phyloP scores from a whole-genome alignment of 148 eudicot genomes.

The Agrostemma githago region DNA sequence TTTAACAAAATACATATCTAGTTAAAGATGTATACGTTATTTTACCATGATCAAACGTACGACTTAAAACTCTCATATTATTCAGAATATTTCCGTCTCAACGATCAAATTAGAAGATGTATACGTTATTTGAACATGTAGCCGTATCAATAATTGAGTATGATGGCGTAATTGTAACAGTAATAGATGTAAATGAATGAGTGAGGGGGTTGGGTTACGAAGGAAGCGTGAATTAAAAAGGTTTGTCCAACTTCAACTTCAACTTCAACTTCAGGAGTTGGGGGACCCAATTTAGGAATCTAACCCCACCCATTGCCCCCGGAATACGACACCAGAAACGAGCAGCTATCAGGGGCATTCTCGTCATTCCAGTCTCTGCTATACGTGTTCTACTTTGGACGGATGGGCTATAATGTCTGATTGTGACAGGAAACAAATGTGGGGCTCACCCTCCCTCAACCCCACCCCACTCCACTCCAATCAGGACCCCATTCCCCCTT shows the following conservation, averaged over 20 bases:
- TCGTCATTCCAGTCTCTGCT: not conserved
- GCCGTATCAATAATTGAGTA: too few species aligned
- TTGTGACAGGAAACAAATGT: constrained; percentile 26
- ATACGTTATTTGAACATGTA: too few species aligned
- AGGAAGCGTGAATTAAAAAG: constrained; percentile 4
- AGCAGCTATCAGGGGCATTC: constrained; percentile 15
- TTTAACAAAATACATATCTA: too few species aligned
- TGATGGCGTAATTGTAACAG: too few species aligned
- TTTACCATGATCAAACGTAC: too few species aligned
- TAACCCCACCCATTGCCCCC: constrained; percentile 34
- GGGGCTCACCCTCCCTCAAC: constrained; percentile 17
- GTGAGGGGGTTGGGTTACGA: not conserved
- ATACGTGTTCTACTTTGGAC: constrained; percentile 26
- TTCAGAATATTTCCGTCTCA: too few species aligned
- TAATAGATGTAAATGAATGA: too few species aligned
- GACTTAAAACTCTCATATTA: too few species aligned
- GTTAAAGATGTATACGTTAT: too few species aligned
- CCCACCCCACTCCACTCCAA: constrained; percentile 12
- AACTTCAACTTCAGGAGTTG: constrained; percentile 21
- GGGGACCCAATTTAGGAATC: constrained; percentile 39
- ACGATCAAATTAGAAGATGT: too few species aligned
- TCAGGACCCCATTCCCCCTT: constrained; percentile 10
- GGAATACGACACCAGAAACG: constrained; percentile 30
- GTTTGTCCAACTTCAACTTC: constrained; percentile 22
- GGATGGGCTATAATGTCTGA: constrained; percentile 24